Conservation (phyloP, 352 stramenopile genomes). For the Phytophthora cryptogea region DNA sequence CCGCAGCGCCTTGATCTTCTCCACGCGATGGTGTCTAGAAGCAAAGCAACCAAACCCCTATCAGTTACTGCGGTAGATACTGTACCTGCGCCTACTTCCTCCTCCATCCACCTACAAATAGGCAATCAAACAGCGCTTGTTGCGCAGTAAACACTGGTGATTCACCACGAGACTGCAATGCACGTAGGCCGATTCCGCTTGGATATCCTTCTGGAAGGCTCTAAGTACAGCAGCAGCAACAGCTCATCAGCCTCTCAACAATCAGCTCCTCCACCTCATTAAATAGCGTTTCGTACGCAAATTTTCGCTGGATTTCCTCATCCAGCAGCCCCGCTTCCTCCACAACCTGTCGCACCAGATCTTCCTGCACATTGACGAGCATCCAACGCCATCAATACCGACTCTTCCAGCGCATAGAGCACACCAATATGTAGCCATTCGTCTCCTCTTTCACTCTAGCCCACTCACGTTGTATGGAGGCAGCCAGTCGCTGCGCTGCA, state of each 20-base stretch:
- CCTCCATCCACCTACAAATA: conserved; percentile 65
- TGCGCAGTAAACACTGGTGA: conserved; percentile 89
- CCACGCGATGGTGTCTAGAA: conserved; percentile 63
- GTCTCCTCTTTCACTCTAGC: conserved; percentile 8
- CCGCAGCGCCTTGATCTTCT: conserved; percentile 90
- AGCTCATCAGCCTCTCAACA: neutral
- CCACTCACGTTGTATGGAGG: conserved; percentile 88
- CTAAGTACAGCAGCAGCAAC: conserved; percentile 32
- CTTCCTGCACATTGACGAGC: conserved; percentile 52
- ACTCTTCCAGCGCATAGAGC: neutral
- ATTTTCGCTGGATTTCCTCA: conserved; percentile 77
- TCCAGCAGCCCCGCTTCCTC: conserved; percentile 72
- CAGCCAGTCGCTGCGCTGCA: conserved; percentile 92
- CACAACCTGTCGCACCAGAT: conserved; percentile 79
- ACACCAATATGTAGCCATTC: neutral
- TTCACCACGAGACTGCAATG: conserved; percentile 86
- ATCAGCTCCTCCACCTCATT: neutral
- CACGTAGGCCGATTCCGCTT: conserved; percentile 62
- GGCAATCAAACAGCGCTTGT: conserved; percentile 89
- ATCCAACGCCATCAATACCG: neutral
- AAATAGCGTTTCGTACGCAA: conserved; percentile 42
- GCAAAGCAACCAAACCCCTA: neutral
- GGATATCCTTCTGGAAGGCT: conserved; percentile 57
- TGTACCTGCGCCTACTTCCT: neutral
- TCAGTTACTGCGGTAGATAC: neutral